Evolutionary conservation across 164 flowering plant species (phyloP).

Genomic region (Saururus chinensis): DNA sequence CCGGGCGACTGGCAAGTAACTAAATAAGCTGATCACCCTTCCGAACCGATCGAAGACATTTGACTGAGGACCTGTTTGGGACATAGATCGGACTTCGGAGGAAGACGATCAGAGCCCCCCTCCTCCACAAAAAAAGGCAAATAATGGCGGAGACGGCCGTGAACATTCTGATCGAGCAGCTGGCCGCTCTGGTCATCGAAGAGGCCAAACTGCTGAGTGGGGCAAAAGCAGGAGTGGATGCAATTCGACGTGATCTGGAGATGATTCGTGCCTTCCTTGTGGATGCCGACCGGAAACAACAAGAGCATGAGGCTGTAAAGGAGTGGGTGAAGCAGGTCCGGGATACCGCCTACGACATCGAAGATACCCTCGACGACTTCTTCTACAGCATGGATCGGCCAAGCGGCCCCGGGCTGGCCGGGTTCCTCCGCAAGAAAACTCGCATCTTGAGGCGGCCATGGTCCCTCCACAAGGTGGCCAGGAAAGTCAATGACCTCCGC

Average conservation of each 20-base stretch:
- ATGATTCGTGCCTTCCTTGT: neutral
- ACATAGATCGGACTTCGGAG: no score
- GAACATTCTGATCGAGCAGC: neutral
- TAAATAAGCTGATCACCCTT: no score
- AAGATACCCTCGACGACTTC: constrained; percentile 3
- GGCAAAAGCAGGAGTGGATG: neutral
- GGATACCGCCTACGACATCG: neutral
- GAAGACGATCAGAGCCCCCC: no score
- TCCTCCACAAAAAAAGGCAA: no score
- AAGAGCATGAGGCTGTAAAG: neutral
- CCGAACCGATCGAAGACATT: no score
- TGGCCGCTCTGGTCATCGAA: neutral
- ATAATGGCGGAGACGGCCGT: neutral
- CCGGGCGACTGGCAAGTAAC: no score
- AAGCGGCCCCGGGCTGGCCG: neutral
- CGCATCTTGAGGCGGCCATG: constrained; percentile 12
- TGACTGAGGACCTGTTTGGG: no score
- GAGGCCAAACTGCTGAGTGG: neutral
- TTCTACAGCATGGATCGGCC: neutral
- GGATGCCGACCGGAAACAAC: neutral
- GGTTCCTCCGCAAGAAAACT: constrained; percentile 2
- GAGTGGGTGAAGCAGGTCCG: constrained; percentile 2
- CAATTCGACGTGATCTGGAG: neutral
- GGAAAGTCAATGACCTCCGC: constrained; percentile 24
- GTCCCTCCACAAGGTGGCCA: constrained; percentile 14